These are phyloP conservation scores for Globisporangium paddicum DNA, from an alignment of 352 stramenopile species.

Conservation along the genomic window DNA sequence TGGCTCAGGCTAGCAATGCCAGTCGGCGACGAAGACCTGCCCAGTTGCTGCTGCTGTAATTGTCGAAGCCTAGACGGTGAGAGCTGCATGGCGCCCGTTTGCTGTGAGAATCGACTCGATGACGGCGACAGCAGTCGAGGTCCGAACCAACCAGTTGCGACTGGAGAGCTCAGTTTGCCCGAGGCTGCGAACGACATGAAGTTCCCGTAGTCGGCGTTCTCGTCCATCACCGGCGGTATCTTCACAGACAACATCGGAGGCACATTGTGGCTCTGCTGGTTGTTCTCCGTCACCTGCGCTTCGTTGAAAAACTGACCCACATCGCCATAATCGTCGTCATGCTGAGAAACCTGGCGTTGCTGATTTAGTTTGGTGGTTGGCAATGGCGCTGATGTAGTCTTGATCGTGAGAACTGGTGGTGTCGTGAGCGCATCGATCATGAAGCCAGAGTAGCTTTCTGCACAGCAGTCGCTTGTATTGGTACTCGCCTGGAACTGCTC, in stretches of 20 bases:
- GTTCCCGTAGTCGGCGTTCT: conserved; percentile 5
- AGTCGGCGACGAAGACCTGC: background rate
- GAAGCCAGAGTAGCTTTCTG: conserved; percentile 47
- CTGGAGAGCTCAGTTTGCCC: background rate
- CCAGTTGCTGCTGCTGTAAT: background rate
- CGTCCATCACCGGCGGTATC: background rate
- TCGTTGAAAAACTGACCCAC: conserved; percentile 4
- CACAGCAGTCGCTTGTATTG: conserved; percentile 1
- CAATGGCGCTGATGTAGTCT: background rate
- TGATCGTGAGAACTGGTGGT: conserved; percentile 12
- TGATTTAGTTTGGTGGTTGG: background rate
- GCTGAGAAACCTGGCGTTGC: background rate
- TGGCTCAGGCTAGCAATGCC: background rate
- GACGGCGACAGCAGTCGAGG: background rate
- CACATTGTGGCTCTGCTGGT: conserved; percentile 3
- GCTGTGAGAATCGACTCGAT: background rate
- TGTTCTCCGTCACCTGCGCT: background rate
- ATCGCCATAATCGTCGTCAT: conserved; percentile 6
- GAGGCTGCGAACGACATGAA: background rate
- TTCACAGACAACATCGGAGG: background rate
- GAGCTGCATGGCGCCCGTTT: background rate
- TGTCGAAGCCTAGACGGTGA: conserved; percentile 2
- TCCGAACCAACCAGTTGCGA: background rate
- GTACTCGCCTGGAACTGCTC: background rate
- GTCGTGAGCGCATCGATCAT: conserved; percentile 31